These are phyloP conservation scores for Diaporthe sp. DNA, from an alignment of 2,329 filamentous ascomycete species.

Conservation along the genomic window DNA sequence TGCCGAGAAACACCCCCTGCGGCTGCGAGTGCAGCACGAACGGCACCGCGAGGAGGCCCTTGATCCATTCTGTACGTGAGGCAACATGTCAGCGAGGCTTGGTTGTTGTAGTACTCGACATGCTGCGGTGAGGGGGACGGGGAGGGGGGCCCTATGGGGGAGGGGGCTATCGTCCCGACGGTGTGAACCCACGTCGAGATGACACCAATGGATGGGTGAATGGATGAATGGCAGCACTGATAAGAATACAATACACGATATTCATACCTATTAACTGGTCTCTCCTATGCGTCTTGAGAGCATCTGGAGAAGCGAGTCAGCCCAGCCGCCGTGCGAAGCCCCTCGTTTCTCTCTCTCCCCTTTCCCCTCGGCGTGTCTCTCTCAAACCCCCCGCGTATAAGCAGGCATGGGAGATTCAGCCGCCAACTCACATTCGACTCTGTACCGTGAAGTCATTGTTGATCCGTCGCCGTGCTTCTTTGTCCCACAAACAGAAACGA, in stretches of 20 bases:
- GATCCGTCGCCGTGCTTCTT: slow-evolving; percentile 3
- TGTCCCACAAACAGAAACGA: not conserved
- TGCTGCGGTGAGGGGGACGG: not conserved
- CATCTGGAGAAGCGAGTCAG: slow-evolving; percentile 60
- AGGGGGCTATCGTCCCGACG: slow-evolving; percentile 25
- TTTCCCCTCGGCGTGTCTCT: not conserved
- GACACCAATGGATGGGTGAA: not conserved
- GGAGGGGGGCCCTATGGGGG: not conserved
- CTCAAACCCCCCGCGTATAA: not conserved
- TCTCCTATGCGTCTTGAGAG: slow-evolving; percentile 85
- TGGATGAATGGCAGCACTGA: not conserved
- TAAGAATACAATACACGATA: not conserved
- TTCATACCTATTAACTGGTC: slow-evolving; percentile 85
- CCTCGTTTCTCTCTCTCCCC: not conserved
- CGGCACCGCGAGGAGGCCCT: slow-evolving; percentile 91
- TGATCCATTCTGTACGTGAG: slow-evolving; percentile 85
- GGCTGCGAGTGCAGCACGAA: slow-evolving; percentile 98
- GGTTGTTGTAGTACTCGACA: no score
- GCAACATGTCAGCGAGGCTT: not conserved
- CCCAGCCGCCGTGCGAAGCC: not conserved
- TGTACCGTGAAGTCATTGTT: slow-evolving; percentile 73
- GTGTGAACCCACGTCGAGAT: not conserved
- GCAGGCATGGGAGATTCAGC: not conserved
- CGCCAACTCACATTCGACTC: slow-evolving; percentile 77
- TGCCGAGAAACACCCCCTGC: slow-evolving; percentile 78